A percentile compares a stretch with the other conserved stretches of the same genome.
Conservation (phyloP, 768 basidiomycete genomes). For the Pisolithus marmoratus region DNA sequence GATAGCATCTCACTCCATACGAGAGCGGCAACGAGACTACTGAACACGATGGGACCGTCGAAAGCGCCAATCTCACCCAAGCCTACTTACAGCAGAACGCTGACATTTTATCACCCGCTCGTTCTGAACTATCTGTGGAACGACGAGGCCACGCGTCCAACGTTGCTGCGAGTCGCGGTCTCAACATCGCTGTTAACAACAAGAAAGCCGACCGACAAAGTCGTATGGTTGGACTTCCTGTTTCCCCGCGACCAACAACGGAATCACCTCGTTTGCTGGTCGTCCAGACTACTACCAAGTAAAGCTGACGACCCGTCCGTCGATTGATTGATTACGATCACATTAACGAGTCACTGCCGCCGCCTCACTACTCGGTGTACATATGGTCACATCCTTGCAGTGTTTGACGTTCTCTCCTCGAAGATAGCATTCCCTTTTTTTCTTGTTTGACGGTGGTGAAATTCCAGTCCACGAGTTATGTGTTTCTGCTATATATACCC, state of each 20-base stretch:
- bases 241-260: conserved; percentile 30
- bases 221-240: conserved; percentile 58
- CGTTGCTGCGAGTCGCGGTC: conserved; percentile 62
- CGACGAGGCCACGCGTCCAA: conserved; percentile 48
- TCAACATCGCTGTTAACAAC: conserved; percentile 54
- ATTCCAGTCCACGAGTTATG: conserved; percentile 1
- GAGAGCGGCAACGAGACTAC: conserved; percentile 73
- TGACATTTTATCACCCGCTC: conserved; percentile 14
- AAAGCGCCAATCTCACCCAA: conserved; percentile 35
- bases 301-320: neutral
- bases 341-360: conserved; percentile 6
- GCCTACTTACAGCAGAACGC: conserved; percentile 24
- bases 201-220: conserved; percentile 61
- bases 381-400: neutral
- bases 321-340: too few species aligned
- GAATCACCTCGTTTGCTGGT: conserved; percentile 10
- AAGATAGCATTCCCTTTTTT: neutral
- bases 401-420: neutral
- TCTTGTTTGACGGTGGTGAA: neutral
- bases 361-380: neutral
- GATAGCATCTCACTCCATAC: conserved; percentile 65
- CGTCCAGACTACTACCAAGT: conserved; percentile 18
- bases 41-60: conserved; percentile 48
- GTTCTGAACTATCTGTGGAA: conserved; percentile 27
- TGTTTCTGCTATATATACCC: conserved; percentile 12